Conservation (phyloP, 2,329 filamentous ascomycete genomes). For the Domatiomyces catenatus region DNA sequence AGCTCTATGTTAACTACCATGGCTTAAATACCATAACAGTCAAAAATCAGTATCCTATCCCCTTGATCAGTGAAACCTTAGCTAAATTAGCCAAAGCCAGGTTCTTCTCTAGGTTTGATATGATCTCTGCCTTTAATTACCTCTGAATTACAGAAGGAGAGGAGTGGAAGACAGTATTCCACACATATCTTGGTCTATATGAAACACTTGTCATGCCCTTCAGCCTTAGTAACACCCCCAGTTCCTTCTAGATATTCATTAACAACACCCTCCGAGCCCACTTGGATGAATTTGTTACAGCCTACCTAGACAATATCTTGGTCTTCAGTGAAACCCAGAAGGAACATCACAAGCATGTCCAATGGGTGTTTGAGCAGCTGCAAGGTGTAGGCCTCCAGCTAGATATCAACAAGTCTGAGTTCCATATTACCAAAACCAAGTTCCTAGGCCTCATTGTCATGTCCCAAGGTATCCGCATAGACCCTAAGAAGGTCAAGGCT, state of each 20-base stretch:
- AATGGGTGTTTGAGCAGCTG: slow-evolving; percentile 9
- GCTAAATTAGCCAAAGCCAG: slow-evolving; percentile 9
- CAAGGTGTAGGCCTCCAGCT: slow-evolving; percentile 10
- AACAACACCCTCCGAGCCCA: slow-evolving; percentile 5
- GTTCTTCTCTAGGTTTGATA: slow-evolving; percentile 16
- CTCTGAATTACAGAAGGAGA: slow-evolving; percentile 18
- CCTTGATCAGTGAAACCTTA: slow-evolving; percentile 17
- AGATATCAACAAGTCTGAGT: slow-evolving; percentile 20
- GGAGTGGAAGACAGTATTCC: slow-evolving; percentile 22
- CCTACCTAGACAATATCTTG: slow-evolving; percentile 15
- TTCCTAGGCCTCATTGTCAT: slow-evolving; percentile 22
- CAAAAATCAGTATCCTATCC: slow-evolving; percentile 20
- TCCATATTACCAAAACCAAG: slow-evolving; percentile 18
- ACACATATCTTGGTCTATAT: slow-evolving; percentile 16
- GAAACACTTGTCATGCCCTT: slow-evolving; percentile 21
- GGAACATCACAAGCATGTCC: slow-evolving; percentile 14
- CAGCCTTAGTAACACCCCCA: slow-evolving; percentile 11
- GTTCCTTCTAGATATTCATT: slow-evolving; percentile 4
- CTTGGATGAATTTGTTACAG: slow-evolving; percentile 7
- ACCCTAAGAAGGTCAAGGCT: slow-evolving; percentile 16
- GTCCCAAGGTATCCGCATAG: slow-evolving; percentile 16
- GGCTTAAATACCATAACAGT: slow-evolving; percentile 20
- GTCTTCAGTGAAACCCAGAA: slow-evolving; percentile 18
- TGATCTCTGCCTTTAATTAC: slow-evolving; percentile 15
- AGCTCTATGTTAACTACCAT: slow-evolving; percentile 21